phyloP scores from a whole-genome alignment of 2,329 filamentous ascomycete genomes.

The Fusarium fujikuroi region DNA sequence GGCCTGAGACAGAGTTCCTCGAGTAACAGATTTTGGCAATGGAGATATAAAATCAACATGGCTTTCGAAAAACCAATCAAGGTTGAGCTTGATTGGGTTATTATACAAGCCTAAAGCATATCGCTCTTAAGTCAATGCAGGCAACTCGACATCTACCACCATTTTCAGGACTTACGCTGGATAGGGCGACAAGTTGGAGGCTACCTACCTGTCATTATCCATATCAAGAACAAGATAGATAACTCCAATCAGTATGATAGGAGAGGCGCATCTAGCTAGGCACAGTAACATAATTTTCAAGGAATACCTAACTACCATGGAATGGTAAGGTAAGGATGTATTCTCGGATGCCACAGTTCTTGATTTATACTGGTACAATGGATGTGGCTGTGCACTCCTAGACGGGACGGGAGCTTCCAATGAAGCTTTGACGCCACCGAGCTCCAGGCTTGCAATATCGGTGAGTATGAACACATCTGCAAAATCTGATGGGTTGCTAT shows the following conservation, averaged over 20 bases:
- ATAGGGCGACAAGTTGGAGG: not conserved
- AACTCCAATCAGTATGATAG: not conserved
- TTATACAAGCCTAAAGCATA: not conserved
- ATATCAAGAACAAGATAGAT: not conserved
- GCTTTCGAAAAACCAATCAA: not conserved
- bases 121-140: not conserved
- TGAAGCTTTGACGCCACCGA: conserved; percentile 25
- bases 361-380: not conserved
- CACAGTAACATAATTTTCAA: not conserved
- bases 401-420: not conserved
- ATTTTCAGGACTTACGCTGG: not conserved
- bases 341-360: not conserved
- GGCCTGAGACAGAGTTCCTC: not conserved
- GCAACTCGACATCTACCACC: not conserved
- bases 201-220: not conserved
- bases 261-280: not conserved
- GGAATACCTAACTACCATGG: not conserved
- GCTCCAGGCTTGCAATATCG: not conserved
- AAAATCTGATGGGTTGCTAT: not conserved
- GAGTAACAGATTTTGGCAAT: not conserved
- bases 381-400: conserved; percentile 21
- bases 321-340: not conserved
- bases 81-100: not conserved
- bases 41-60: not conserved
- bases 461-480: not conserved